Evolutionary conservation across 148 eudicot genomes (phyloP).

Genomic region (Silene latifolia): DNA sequence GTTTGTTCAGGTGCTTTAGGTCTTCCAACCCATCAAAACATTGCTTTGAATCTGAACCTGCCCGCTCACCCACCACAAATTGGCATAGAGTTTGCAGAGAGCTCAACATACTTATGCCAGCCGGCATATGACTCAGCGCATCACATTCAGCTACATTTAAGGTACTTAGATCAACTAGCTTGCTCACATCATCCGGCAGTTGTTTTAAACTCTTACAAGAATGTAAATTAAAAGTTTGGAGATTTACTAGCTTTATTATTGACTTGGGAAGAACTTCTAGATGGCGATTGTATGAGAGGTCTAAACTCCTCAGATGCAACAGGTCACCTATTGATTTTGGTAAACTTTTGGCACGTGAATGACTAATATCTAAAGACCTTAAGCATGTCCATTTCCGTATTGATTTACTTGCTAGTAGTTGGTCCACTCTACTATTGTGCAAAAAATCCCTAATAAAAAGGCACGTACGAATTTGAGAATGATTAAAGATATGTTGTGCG

Average conservation of each 20-base stretch:
- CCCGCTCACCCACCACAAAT: slow-evolving; percentile 3
- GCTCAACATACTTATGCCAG: slow-evolving; percentile 6
- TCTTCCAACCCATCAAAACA: neutral
- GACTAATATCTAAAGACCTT: slow-evolving; percentile 8
- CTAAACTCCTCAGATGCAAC: slow-evolving; percentile 23
- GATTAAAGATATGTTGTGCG: slow-evolving; percentile 5
- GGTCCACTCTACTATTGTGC: neutral
- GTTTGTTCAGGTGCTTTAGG: neutral
- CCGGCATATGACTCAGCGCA: slow-evolving; percentile 3
- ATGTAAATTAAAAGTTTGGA: slow-evolving; percentile 15
- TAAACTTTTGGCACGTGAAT: neutral
- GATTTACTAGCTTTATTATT: slow-evolving; percentile 8
- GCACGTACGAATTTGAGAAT: neutral
- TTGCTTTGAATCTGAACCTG: neutral
- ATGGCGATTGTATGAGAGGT: neutral
- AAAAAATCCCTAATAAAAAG: too few relatives aligned
- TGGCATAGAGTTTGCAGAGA: neutral
- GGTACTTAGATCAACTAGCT: slow-evolving; percentile 9
- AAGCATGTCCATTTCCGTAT: slow-evolving; percentile 4
- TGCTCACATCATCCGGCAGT: slow-evolving; percentile 17
- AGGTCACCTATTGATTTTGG: slow-evolving; percentile 17
- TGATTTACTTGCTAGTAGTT: neutral
- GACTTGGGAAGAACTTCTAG: slow-evolving; percentile 16
- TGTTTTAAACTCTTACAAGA: slow-evolving; percentile 2
- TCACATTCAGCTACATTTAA: neutral